Conservation (phyloP, 73 alveolate genomes). For the Paramecium pentaurelia region DNA sequence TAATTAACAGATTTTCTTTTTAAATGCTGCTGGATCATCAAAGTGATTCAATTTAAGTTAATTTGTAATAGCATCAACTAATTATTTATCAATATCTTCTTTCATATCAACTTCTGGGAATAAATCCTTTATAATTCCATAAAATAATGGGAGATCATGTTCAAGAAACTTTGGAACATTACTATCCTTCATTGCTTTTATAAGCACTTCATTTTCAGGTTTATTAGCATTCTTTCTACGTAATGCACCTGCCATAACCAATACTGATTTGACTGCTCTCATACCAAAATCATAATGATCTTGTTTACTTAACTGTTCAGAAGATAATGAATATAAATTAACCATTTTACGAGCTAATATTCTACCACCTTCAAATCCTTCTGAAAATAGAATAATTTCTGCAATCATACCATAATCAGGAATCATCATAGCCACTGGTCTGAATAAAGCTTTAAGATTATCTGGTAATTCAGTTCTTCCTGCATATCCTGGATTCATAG, state of each 20-base stretch:
- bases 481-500: constrained; percentile 99
- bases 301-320: constrained; percentile 98
- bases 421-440: constrained; percentile 99
- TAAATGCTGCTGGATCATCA: constrained; percentile 66
- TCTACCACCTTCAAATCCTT: constrained; percentile 95
- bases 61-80: constrained; percentile 56
- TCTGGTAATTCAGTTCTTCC: constrained; percentile 99
- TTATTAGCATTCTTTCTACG: constrained; percentile 90
- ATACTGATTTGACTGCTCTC: constrained; percentile 98
- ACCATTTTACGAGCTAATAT: constrained; percentile 97
- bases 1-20: constrained; percentile 89
- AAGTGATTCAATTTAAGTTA: constrained; percentile 65
- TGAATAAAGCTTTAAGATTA: constrained; percentile 95
- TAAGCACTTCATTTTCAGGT: constrained; percentile 97
- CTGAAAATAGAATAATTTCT: constrained; percentile 96
- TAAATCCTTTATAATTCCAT: constrained; percentile 95
- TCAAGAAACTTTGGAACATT: constrained; percentile 99
- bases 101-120: constrained; percentile 91
- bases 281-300: constrained; percentile 98
- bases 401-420: constrained; percentile 99
- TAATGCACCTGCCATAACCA: constrained; percentile 96
- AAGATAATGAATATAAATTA: constrained; percentile 90
- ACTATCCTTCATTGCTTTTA: constrained; percentile 99
- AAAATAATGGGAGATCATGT: constrained; percentile 98
- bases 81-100: constrained; percentile 75